These are phyloP conservation scores for Cordyceps tenuipes DNA, from an alignment of 2,329 filamentous ascomycete genomes.

Conservation along the genomic window DNA sequence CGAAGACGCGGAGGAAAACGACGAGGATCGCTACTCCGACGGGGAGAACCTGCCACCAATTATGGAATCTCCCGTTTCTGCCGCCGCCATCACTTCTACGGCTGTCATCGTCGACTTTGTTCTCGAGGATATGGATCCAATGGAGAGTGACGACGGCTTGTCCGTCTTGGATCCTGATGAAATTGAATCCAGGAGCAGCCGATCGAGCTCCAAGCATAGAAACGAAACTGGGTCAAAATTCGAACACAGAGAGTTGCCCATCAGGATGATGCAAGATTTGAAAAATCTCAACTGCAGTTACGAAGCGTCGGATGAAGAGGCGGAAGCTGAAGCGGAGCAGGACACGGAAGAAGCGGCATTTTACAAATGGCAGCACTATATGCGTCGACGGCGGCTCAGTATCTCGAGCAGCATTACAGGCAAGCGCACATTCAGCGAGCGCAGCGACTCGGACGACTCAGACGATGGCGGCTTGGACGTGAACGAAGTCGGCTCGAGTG, in stretches of 20 bases:
- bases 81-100: conserved; percentile 14
- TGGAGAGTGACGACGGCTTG: conserved; percentile 36
- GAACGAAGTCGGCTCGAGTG: conserved; percentile 37
- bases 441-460: conserved; percentile 41
- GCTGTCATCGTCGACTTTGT: conserved; percentile 25
- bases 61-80: conserved; percentile 14
- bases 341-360: conserved; percentile 32
- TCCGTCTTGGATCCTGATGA: conserved; percentile 36
- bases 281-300: conserved; percentile 38
- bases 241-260: conserved; percentile 29
- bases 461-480: conserved; percentile 31
- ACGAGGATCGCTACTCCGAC: not conserved
- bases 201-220: conserved; percentile 28
- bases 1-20: conserved; percentile 7
- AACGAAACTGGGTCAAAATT: conserved; percentile 11
- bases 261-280: conserved; percentile 35
- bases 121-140: conserved; percentile 40
- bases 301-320: conserved; percentile 29
- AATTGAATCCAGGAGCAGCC: conserved; percentile 39
- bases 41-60: not conserved
- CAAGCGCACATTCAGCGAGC: conserved; percentile 46
- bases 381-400: conserved; percentile 38
- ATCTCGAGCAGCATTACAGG: conserved; percentile 43
- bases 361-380: conserved; percentile 32
- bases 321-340: conserved; percentile 25